These are phyloP conservation scores for Chaetoceros muelleri DNA, from an alignment of 108 stramenopile genomes.

Conservation along the genomic window DNA sequence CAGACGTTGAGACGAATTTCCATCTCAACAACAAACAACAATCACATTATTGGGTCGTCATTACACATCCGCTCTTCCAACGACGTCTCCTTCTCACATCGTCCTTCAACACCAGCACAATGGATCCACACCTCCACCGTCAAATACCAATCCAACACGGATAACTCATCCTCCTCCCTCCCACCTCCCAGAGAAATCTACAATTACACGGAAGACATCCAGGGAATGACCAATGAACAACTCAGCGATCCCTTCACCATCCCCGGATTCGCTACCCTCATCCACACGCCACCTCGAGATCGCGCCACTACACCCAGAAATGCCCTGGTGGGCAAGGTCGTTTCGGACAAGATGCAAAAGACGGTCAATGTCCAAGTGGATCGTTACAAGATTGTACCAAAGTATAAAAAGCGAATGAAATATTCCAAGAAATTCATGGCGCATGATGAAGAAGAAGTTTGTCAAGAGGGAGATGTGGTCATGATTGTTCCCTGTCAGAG, in stretches of 20 bases:
- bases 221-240: slow-evolving; percentile 60
- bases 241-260: slow-evolving; percentile 53
- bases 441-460: slow-evolving; percentile 81
- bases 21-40: no score
- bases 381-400: slow-evolving; percentile 58
- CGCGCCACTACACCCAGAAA: slow-evolving; percentile 38
- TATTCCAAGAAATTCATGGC: slow-evolving; percentile 86
- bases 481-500: slow-evolving; percentile 86
- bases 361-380: slow-evolving; percentile 86
- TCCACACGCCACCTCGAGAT: slow-evolving; percentile 60
- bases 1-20: no score
- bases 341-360: slow-evolving; percentile 82
- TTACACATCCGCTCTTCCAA: no score
- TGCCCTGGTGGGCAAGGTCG: slow-evolving; percentile 74
- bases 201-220: slow-evolving; percentile 11
- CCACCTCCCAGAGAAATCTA: neutral
- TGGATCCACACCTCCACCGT: no score
- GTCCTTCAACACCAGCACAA: no score
- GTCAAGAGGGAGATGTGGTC: slow-evolving; percentile 70
- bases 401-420: slow-evolving; percentile 56
- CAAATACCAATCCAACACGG: no score
- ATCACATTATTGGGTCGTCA: no score
- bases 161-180: no score
- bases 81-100: no score
- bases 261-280: slow-evolving; percentile 61